Evolutionary conservation across 352 stramenopile genomes (phyloP).

Genomic region (Phytophthora megakarya): DNA sequence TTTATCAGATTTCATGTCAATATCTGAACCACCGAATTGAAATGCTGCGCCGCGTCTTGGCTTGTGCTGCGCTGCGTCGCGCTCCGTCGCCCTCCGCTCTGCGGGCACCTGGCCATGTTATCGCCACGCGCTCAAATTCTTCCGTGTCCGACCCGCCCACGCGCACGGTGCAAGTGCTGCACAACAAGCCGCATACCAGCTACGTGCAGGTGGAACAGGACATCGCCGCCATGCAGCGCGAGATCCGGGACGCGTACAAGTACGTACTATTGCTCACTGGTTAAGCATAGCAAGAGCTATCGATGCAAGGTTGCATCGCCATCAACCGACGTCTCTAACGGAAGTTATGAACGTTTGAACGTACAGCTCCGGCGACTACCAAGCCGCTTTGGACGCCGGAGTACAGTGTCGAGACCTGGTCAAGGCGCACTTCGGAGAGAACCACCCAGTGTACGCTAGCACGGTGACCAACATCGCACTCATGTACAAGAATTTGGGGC

Average conservation of each 20-base stretch:
- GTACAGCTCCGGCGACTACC: slow-evolving; percentile 64
- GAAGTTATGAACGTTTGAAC: slow-evolving; percentile 26
- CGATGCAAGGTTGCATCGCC: background rate
- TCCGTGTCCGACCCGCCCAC: slow-evolving; percentile 20
- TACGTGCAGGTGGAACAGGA: slow-evolving; percentile 82
- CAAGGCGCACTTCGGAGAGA: slow-evolving; percentile 75
- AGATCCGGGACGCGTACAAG: slow-evolving; percentile 86
- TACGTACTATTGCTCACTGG: slow-evolving; percentile 35
- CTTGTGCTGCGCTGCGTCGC: slow-evolving; percentile 19
- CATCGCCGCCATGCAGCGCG: slow-evolving; percentile 79
- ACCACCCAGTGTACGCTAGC: slow-evolving; percentile 81
- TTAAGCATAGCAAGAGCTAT: background rate
- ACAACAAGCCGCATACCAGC: slow-evolving; percentile 52
- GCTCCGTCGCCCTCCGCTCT: slow-evolving; percentile 4
- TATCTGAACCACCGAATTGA: slow-evolving; percentile 30
- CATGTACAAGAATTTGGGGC: slow-evolving; percentile 87
- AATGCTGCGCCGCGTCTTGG: slow-evolving; percentile 20
- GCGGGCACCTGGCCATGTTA: background rate
- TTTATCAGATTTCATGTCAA: too few species aligned
- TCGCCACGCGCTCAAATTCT: slow-evolving; percentile 12
- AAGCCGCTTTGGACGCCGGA: slow-evolving; percentile 65
- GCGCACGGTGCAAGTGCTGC: slow-evolving; percentile 60
- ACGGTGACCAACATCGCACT: slow-evolving; percentile 88
- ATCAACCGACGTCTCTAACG: slow-evolving; percentile 20
- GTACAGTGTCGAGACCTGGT: slow-evolving; percentile 75